Percentiles rank a stretch among this genome's conserved stretches.
Evolutionary conservation across 345 rosid species (phyloP).

Genomic region (Raphanus sativus): DNA sequence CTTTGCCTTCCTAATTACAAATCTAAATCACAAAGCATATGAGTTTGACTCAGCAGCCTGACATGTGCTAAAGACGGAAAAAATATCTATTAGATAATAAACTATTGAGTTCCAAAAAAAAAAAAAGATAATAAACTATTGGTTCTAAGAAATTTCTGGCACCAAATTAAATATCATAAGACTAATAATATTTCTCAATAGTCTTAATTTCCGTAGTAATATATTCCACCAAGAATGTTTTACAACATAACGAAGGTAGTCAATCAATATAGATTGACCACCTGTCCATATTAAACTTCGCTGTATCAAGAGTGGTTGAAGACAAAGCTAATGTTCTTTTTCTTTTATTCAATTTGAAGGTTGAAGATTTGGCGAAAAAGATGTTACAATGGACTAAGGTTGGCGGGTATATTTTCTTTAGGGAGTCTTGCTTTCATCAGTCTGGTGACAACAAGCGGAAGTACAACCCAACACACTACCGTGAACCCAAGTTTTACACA

Average conservation of each 20-base stretch:
- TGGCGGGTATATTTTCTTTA: conserved; percentile 86
- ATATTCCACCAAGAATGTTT: background rate
- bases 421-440: conserved; percentile 96
- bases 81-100: background rate
- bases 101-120: no score
- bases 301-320: background rate
- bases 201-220: background rate
- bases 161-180: background rate
- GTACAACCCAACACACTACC: conserved; percentile 88
- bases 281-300: background rate
- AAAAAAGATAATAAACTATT: background rate
- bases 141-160: background rate
- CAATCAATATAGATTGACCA: no score
- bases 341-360: conserved; percentile 45
- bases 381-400: conserved; percentile 87
- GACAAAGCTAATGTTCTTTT: background rate
- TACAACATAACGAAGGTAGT: background rate
- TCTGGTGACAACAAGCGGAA: conserved; percentile 89
- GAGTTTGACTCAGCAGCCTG: background rate
- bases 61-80: background rate
- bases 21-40: background rate
- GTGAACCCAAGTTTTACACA: conserved; percentile 93
- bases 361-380: conserved; percentile 68
- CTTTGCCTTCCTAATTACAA: background rate
- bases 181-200: background rate